Evolutionary conservation across 2,329 filamentous ascomycete genomes (phyloP), one percentile per base, ranked within the genome.

Genomic region (Aspergillus tanneri): DNA sequence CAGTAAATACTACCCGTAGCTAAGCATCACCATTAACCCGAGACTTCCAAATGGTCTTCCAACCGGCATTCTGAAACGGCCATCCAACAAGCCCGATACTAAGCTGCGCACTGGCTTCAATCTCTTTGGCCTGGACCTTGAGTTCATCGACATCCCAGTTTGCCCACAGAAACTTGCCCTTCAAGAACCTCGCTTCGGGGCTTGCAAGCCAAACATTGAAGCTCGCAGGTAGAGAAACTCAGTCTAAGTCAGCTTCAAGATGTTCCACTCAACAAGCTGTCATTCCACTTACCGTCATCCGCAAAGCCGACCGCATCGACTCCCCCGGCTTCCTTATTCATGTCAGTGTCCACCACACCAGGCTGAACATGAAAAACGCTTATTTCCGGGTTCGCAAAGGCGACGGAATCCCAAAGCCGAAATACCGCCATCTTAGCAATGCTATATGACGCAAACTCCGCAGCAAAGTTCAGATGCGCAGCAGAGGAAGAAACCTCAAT

Each of bases 111-210:
- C 49, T 38, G 3, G 24, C 5, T 14, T 41, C 5, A 35, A 62
- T 64, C 19, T 57, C 49, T 4, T 54, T 44, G n/a, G 46, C 52
- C 37, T 44, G 53, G 11, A 35, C 48, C 36, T 59, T 64, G 42
- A 72, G 50, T 51, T 75, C 71, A n/a, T 70, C 62, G 4, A 73
- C 70, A 60, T 75, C 71, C 70, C 71, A 73, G 25, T 68, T 64
- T 2, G 63, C 61, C 61, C 64, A 70, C 5, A 72, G 55, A 49
- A 58, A 67, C 9, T 67, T 57, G 1, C 71, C 71, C 49, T 67
- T 65, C 21, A 75, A 49, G 42, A 73, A 74, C 0, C 59, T 56
- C 1, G 68, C 69, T 54, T 76, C 69, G 2, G 63, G 50, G 12
- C 61, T 65, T 1, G 68, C 61, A 4, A 71, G 52, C 72, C 72